Conservation (phyloP, 2,329 filamentous ascomycete species). For the Ophiobolus disseminans region DNA sequence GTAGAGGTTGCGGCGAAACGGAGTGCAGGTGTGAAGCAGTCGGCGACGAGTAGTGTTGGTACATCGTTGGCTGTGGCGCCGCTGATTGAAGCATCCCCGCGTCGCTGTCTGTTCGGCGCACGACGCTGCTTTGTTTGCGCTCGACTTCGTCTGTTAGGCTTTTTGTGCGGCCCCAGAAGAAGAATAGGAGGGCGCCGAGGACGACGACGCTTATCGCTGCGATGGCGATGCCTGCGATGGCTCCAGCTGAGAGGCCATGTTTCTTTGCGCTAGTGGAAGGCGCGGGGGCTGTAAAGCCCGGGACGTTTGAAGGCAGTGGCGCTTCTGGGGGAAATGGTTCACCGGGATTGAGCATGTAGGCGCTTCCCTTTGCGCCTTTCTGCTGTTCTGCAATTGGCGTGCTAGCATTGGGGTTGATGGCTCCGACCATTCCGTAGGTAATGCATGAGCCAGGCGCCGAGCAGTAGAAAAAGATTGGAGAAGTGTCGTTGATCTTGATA, state of each 20-base stretch:
- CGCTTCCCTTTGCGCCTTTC: conserved; percentile 27
- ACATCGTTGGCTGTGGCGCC: not conserved
- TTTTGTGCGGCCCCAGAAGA: conserved; percentile 35
- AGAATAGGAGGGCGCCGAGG: conserved; percentile 32
- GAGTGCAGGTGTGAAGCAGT: too few relatives aligned
- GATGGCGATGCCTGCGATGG: conserved; percentile 62
- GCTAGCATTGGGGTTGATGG: conserved; percentile 66
- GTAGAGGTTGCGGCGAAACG: too few relatives aligned
- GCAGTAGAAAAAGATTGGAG: conserved; percentile 50
- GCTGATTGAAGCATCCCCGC: conserved; percentile 2
- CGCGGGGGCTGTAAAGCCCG: not conserved
- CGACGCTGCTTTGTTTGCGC: conserved; percentile 25
- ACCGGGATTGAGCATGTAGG: conserved; percentile 44
- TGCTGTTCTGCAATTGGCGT: conserved; percentile 33
- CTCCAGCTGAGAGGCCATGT: conserved; percentile 41
- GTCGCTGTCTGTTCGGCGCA: not conserved
- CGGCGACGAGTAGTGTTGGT: not conserved
- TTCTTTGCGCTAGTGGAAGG: not conserved
- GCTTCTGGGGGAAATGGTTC: conserved; percentile 42
- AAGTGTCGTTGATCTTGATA: conserved; percentile 39
- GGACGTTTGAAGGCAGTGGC: conserved; percentile 6
- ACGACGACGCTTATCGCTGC: conserved; percentile 53
- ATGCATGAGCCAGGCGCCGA: conserved; percentile 70
- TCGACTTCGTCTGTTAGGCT: conserved; percentile 31
- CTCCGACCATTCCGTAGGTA: conserved; percentile 74